Evolutionary conservation across 2,329 filamentous ascomycete genomes (phyloP), one percentile per base, ranked within the genome.

Genomic region (Zymoseptoria ardabiliae): DNA sequence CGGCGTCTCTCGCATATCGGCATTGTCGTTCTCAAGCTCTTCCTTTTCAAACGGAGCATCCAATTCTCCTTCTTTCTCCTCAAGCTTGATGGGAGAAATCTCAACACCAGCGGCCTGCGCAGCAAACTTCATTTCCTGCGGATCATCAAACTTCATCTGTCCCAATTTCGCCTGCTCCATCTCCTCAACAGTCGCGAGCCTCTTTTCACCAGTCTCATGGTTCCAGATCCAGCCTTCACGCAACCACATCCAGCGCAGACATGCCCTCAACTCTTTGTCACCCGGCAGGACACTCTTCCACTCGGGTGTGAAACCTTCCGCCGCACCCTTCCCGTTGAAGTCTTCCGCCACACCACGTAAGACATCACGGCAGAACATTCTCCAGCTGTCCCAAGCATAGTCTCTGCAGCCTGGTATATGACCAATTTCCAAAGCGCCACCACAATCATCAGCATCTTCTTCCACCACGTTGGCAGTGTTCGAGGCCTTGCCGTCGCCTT

Each of bases 261-360:
- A 96, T 0, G 90, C 91, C 50, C 89, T 81, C n/a, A 97, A 77
- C 73, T 97, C 92, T 75, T 96, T 97, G 73, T 97, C 92, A 50
- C 80, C 76, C 0, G 92, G 91, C 54, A 88, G 71, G 0, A 96
- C 91, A 2, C 90, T 82, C 81, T 91, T 94, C 92, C 92, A 97
- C 73, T 97, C 92, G 0, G 91, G 90, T 67, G 91, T 86, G 70
- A 92, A 91, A 13, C 25, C 65, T 28, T 57, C 58, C 28, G 71
- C 69, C 65, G 67, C 75, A 64, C 65, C 82, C 70, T 67, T 77
- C 1, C 88, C 88, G 67, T 85, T 86, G 83, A 87, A 90, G 63
- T 86, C 83, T 9, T 75, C 71, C 1, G 87, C 84, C 19, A 85
- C 73, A 0, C 85, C 87, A 7, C 91, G 82, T 22, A 96, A 73